Evolutionary conservation across 768 basidiomycete species (phyloP).

Genomic region (Phallus indusiatus): DNA sequence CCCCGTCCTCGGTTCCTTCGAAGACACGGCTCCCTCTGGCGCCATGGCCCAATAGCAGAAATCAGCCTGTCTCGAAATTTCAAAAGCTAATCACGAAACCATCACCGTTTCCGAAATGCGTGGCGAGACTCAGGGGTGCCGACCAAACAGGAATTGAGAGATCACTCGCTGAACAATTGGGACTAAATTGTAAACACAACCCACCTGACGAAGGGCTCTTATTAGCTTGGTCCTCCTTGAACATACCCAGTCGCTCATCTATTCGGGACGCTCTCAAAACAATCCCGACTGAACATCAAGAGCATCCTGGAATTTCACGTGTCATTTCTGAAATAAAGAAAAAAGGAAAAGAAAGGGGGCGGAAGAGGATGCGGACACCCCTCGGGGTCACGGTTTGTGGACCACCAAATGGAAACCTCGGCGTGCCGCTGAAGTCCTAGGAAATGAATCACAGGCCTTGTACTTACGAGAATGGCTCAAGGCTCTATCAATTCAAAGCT

Average conservation of each 20-base stretch:
- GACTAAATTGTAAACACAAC: neutral
- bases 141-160: neutral
- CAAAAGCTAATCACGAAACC: conserved; percentile 25
- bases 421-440: conserved; percentile 64
- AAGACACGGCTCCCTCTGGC: conserved; percentile 12
- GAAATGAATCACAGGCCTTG: conserved; percentile 60
- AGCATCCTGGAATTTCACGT: conserved; percentile 45
- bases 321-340: conserved; percentile 16
- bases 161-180: neutral
- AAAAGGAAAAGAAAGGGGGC: conserved; percentile 9
- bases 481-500: conserved; percentile 36
- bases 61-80: conserved; percentile 54
- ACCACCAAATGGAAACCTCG: conserved; percentile 66
- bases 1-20: neutral
- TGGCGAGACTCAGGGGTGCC: neutral
- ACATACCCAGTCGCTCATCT: neutral
- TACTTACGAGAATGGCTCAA: conserved; percentile 74
- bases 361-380: conserved; percentile 7
- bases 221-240: neutral
- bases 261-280: conserved; percentile 9
- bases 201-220: neutral
- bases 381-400: conserved; percentile 44
- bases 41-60: conserved; percentile 40
- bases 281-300: conserved; percentile 9
- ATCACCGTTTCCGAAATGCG: neutral